Percentiles rank a stretch among this genome's conserved stretches.
Evolutionary conservation across 108 stramenopile species (phyloP).

Genomic region (Skeletonema menzelii): DNA sequence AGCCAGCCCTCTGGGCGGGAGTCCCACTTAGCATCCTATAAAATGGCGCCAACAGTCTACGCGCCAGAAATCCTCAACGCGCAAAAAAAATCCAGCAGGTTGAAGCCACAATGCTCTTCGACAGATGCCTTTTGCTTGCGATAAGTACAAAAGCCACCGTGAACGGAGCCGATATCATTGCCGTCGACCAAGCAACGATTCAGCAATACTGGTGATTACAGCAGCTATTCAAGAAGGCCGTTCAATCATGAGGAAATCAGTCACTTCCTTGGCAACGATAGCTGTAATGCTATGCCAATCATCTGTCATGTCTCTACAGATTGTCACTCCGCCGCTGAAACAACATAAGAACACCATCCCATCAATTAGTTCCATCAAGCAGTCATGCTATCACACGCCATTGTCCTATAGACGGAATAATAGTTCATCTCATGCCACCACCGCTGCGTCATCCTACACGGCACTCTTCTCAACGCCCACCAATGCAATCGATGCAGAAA

Average conservation of each 20-base stretch:
- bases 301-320: not conserved
- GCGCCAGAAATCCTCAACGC: too few relatives aligned
- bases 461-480: conserved; percentile 3
- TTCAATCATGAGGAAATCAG: not conserved
- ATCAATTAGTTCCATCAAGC: not conserved
- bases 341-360: not conserved
- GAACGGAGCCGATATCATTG: not conserved
- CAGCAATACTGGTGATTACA: not conserved
- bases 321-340: not conserved
- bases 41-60: not conserved
- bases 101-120: not conserved
- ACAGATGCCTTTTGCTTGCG: not conserved
- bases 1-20: too few relatives aligned
- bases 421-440: not conserved
- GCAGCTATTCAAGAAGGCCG: not conserved
- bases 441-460: not conserved
- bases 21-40: too few relatives aligned
- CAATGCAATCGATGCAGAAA: conserved; percentile 26
- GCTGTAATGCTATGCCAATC: not conserved
- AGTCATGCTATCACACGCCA: not conserved
- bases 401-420: not conserved
- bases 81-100: not conserved
- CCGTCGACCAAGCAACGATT: not conserved
- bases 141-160: not conserved
- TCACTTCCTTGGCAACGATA: not conserved